phyloP scores from a whole-genome alignment of 371 early-diverging fungal species.

The Mucor lusitanicus region DNA sequence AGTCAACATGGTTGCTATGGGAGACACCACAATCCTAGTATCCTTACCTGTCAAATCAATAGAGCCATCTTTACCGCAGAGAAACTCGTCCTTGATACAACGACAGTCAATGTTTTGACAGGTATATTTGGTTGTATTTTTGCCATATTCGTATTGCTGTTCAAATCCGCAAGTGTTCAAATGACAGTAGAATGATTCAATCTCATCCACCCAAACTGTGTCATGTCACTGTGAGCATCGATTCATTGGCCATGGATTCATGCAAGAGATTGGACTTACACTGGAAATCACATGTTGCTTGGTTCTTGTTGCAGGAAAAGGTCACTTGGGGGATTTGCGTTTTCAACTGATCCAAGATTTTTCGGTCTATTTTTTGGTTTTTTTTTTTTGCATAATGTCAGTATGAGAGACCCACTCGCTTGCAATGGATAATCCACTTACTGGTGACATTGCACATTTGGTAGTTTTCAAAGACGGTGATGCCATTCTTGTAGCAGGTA shows the following conservation, averaged over 20 bases:
- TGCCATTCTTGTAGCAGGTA: slow-evolving; percentile 81
- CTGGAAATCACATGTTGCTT: slow-evolving; percentile 68
- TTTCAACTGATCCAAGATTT: slow-evolving; percentile 67
- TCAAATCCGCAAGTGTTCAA: slow-evolving; percentile 64
- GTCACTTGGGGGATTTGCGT: slow-evolving; percentile 70
- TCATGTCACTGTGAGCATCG: not conserved
- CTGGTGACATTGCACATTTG: slow-evolving; percentile 91
- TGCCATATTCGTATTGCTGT: slow-evolving; percentile 31
- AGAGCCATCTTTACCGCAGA: slow-evolving; percentile 79
- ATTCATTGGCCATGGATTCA: too few relatives aligned
- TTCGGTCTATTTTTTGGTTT: slow-evolving; percentile 47
- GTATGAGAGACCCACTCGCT: not conserved
- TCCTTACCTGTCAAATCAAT: slow-evolving; percentile 55
- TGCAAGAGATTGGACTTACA: slow-evolving; percentile 35
- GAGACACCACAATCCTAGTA: not conserved
- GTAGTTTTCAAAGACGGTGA: slow-evolving; percentile 77
- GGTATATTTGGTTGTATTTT: slow-evolving; percentile 55
- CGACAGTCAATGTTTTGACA: slow-evolving; percentile 74
- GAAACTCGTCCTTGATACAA: slow-evolving; percentile 75
- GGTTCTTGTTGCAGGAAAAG: slow-evolving; percentile 60
- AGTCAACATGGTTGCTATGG: not conserved
- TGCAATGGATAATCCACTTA: slow-evolving; percentile 36
- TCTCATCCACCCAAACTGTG: slow-evolving; percentile 75
- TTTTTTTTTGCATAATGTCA: too few relatives aligned
- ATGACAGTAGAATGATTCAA: slow-evolving; percentile 79